Conservation (phyloP, 192 early-diverging fungal species). For the Umbelopsis ramanniana region DNA sequence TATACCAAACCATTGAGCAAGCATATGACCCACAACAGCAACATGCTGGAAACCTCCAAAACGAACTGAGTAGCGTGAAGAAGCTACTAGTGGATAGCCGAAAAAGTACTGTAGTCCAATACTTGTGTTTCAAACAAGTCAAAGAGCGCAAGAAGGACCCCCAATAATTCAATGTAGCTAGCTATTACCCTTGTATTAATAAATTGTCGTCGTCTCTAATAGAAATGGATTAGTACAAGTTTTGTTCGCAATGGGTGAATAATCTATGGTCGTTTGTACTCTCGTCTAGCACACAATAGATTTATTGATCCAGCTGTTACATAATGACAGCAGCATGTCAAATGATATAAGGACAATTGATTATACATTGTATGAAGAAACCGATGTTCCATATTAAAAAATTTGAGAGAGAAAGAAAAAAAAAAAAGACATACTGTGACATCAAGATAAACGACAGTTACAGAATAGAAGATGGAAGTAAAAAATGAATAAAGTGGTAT, state of each 20-base stretch:
- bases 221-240: too few species aligned
- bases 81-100: conserved; percentile 53
- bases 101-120: conserved; percentile 58
- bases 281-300: neutral
- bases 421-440: conserved; percentile 11
- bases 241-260: too few species aligned
- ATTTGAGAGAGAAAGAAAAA: neutral
- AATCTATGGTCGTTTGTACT: too few species aligned
- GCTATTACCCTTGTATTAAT: neutral
- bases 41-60: conserved; percentile 49
- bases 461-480: neutral
- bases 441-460: neutral
- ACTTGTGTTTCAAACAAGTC: conserved; percentile 58
- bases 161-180: neutral
- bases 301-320: conserved; percentile 1
- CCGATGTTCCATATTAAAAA: neutral
- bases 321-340: neutral
- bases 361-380: conserved; percentile 17
- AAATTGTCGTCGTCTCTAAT: neutral
- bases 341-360: conserved; percentile 14
- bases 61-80: conserved; percentile 58
- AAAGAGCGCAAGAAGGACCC: conserved; percentile 35
- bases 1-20: conserved; percentile 76
- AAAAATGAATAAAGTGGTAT: conserved; percentile 17
- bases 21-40: conserved; percentile 58